Base-by-base conservation (phyloP, 495 filamentous ascomycete species). In the Aspergillus cavernicola region DNA sequence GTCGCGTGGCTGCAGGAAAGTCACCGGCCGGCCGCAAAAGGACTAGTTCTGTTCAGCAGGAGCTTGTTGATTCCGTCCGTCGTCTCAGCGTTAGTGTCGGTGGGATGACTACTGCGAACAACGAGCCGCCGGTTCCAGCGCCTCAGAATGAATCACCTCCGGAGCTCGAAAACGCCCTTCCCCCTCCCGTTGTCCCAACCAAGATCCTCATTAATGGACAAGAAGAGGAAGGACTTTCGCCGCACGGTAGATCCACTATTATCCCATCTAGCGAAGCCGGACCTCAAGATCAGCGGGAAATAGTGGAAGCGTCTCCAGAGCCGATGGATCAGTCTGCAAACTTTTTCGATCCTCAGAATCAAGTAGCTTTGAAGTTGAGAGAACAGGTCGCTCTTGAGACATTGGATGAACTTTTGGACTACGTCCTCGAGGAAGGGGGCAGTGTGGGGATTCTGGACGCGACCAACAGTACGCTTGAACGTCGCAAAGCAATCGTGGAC, bases 391-490 rank as follows among this genome's bases (percentile, higher is more conserved):
- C 93, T 1, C 79, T 96, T 57, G 88, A 91, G 54, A 97, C 93
- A 2, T 75, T 97, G 12, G 89, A 98, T 58, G 93, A 98, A 60
- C 72, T 96, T 16, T 70, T 98, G 33, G 84, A 96, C 37, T 98
- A 91, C 62, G 81, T 98, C 32, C 71, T 98, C 29, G 76, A 86
- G 20, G 71, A 84, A 46, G 87, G 86, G 16, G 93, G 93, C 36
- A 90, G 90, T 43, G 86, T 98, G n/a, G 93, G 93, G n/a, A 97
- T 97, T 55, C 81, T 97, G 15, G 92, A 97, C 73, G 92, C 92
- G 8, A 98, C 93, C 2, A 98, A 98, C 72, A 96, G 91, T 71
- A 98, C 92, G 0, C 77, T 92, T 46, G 79, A 88, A 50, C 85
- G 93, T 18, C 79, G 93, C 39, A 86, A 95, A 66, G 80, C 85